phyloP scores from a whole-genome alignment of 495 filamentous ascomycete species.

The Aspergillus avenaceus region DNA sequence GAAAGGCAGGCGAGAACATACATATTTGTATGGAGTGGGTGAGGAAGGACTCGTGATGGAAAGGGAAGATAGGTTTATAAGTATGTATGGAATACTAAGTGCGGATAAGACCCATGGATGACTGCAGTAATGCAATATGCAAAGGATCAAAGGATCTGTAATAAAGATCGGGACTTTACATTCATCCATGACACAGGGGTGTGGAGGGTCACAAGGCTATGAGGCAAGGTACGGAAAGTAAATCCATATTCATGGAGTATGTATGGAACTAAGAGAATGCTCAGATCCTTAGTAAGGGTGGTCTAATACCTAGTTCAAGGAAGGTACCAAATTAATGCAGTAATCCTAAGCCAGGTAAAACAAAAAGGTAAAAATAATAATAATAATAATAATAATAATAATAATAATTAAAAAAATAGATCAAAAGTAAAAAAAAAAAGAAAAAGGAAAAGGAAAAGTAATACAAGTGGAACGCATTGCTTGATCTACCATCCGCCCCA shows the following conservation, averaged over 20 bases:
- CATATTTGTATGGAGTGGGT: constrained; percentile 2
- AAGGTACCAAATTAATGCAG: constrained; percentile 11
- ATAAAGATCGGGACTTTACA: constrained; percentile 15
- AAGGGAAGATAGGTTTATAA: constrained; percentile 11
- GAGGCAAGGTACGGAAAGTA: constrained; percentile 24
- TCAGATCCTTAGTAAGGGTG: neutral
- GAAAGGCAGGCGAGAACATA: neutral
- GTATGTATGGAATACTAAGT: constrained; percentile 13
- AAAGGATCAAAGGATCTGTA: constrained; percentile 15
- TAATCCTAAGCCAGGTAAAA: constrained; percentile 7
- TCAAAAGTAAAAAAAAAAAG: constrained; percentile 7
- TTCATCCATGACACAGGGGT: constrained; percentile 20
- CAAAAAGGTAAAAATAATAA: constrained; percentile 4
- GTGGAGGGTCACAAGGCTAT: constrained; percentile 19
- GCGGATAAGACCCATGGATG: constrained; percentile 17
- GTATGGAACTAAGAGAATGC: neutral
- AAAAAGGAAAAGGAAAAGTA: constrained; percentile 8
- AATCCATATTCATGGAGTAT: constrained; percentile 2
- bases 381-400: constrained; percentile 10
- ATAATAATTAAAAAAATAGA: constrained; percentile 11
- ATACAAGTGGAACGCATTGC: constrained; percentile 12
- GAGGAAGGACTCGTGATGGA: constrained; percentile 1
- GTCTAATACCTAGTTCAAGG: constrained; percentile 6
- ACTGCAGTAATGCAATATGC: constrained; percentile 18
- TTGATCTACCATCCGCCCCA: constrained; percentile 39